phyloP scores from a whole-genome alignment of 192 early-diverging fungal species.

The Fimicolochytrium jonesii region DNA sequence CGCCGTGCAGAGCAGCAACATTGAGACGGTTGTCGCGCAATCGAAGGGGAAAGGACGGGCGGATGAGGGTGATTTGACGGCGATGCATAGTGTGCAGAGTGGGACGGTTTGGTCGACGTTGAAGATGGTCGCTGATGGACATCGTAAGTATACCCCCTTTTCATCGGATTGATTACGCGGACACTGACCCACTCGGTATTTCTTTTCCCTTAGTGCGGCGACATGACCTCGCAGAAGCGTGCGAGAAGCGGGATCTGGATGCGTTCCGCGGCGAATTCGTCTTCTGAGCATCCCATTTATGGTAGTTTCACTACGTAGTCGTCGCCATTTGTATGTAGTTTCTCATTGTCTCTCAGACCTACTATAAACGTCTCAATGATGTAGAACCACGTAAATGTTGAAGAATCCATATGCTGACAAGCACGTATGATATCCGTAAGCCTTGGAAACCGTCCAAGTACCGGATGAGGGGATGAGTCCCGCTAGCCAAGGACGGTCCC shows the following conservation, averaged over 20 bases:
- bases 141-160: conserved; percentile 35
- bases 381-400: too few species aligned
- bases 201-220: conserved; percentile 55
- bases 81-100: conserved; percentile 34
- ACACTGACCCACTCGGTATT: background rate
- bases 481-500: too few species aligned
- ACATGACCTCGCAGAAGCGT: conserved; percentile 76
- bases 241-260: conserved; percentile 70
- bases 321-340: too few species aligned
- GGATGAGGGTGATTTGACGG: conserved; percentile 31
- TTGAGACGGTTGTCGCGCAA: conserved; percentile 26
- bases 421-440: too few species aligned
- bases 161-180: background rate
- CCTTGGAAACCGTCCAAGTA: too few species aligned
- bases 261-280: conserved; percentile 83
- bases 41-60: conserved; percentile 39
- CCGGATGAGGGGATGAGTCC: too few species aligned
- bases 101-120: conserved; percentile 83
- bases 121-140: conserved; percentile 53
- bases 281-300: conserved; percentile 40
- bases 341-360: too few species aligned
- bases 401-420: too few species aligned
- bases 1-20: conserved; percentile 63
- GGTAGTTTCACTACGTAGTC: background rate
- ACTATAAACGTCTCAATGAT: too few species aligned